A percentile compares a stretch with the other conserved stretches of the same genome.
These are phyloP conservation scores for Metschnikowia kunwiensis DNA, from an alignment of 805 yeast species.

Conservation along the genomic window DNA sequence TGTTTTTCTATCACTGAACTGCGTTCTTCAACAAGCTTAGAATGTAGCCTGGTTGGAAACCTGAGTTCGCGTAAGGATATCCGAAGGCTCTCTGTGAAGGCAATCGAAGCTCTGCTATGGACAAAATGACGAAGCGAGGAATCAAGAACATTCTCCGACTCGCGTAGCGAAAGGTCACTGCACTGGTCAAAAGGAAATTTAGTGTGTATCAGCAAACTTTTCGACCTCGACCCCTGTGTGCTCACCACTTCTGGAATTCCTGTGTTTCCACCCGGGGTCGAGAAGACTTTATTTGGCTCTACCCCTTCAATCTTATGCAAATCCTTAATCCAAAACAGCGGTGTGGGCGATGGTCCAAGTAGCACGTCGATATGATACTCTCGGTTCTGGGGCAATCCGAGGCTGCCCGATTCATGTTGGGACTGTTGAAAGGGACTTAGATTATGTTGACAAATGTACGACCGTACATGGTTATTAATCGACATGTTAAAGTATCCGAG, in stretches of 20 bases:
- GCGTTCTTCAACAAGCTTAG: no score
- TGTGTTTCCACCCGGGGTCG: no score
- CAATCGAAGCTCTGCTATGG: slow-evolving; percentile 1
- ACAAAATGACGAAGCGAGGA: slow-evolving; percentile 6
- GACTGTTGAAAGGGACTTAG: slow-evolving; percentile 1
- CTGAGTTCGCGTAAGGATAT: slow-evolving; percentile 2
- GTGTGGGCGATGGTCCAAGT: no score
- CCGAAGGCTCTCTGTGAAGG: slow-evolving; percentile 4
- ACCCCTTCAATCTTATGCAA: no score
- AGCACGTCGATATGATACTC: no score
- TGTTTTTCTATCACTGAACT: no score
- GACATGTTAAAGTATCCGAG: slow-evolving; percentile 8
- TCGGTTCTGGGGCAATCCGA: not conserved
- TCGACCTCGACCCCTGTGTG: no score
- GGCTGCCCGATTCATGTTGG: not conserved
- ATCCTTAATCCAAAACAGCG: no score
- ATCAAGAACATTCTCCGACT: slow-evolving; percentile 10
- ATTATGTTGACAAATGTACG: slow-evolving; percentile 14
- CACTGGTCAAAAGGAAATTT: slow-evolving; percentile 15
- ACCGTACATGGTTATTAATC: slow-evolving; percentile 11
- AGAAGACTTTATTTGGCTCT: no score
- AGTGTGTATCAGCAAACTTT: no score
- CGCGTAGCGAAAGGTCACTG: slow-evolving; percentile 9
- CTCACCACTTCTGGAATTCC: no score
- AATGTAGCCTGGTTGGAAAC: no score